Evolutionary conservation across 2,329 filamentous ascomycete genomes (phyloP).

Genomic region (Stemphylium beticola): DNA sequence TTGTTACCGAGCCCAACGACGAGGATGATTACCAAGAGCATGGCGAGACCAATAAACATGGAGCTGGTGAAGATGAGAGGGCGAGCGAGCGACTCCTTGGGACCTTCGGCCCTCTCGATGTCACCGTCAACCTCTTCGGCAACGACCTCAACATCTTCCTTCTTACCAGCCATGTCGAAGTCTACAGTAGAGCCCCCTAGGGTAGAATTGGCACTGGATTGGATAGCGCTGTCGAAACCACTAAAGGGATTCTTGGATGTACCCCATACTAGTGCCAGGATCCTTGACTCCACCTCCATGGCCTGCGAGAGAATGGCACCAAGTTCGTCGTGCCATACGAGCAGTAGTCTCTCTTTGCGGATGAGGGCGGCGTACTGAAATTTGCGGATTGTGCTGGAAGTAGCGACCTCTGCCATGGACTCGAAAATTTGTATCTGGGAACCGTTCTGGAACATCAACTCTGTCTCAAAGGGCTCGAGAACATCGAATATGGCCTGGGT

Average conservation of each 20-base stretch:
- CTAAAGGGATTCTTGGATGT: conserved; percentile 54
- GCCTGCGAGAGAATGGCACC: conserved; percentile 72
- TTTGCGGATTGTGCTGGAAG: conserved; percentile 67
- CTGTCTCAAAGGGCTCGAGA: conserved; percentile 50
- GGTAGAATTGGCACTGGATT: conserved; percentile 28
- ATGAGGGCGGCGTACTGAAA: conserved; percentile 82
- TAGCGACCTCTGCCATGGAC: conserved; percentile 51
- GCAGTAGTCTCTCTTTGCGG: conserved; percentile 70
- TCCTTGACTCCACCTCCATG: conserved; percentile 73
- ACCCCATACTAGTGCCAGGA: conserved; percentile 73
- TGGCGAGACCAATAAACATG: conserved; percentile 59
- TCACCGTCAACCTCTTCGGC: conserved; percentile 28
- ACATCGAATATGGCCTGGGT: conserved; percentile 55
- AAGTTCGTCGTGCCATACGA: conserved; percentile 83
- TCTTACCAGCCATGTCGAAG: conserved; percentile 9
- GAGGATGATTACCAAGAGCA: conserved; percentile 58
- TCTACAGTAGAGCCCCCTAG: conserved; percentile 36
- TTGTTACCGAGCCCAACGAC: conserved; percentile 64
- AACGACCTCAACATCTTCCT: conserved; percentile 18
- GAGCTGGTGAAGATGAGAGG: conserved; percentile 61
- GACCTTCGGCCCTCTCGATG: conserved; percentile 38
- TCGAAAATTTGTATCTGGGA: conserved; percentile 57
- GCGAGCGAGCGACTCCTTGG: conserved; percentile 51
- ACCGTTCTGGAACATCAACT: conserved; percentile 49
- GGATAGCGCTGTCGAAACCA: conserved; percentile 45